A percentile compares a stretch with the other conserved stretches of the same genome.
Evolutionary conservation across 257 asterid genomes (phyloP).

Genomic region (Ballota nigra): DNA sequence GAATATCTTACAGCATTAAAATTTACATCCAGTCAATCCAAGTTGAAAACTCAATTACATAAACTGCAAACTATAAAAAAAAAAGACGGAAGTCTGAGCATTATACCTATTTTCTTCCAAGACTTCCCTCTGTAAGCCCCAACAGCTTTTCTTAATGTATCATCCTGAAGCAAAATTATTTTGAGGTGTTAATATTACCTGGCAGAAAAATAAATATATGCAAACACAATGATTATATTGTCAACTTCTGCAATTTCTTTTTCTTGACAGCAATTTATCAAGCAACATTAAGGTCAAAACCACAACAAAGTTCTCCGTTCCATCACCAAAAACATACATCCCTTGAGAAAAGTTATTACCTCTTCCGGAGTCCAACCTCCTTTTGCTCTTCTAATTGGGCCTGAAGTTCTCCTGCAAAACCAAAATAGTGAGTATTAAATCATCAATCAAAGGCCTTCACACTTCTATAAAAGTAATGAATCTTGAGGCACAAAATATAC

Average conservation of each 20-base stretch:
- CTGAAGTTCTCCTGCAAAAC: conserved; percentile 78
- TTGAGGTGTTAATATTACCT: background rate
- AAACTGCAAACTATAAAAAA: conserved; percentile 11
- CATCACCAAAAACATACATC: conserved; percentile 16
- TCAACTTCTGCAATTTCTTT: background rate
- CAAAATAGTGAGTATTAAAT: conserved; percentile 17
- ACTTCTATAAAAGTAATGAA: background rate
- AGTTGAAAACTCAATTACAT: background rate
- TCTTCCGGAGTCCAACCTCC: conserved; percentile 99
- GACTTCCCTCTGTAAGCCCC: conserved; percentile 76
- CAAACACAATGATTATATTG: background rate
- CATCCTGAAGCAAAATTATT: conserved; percentile 55
- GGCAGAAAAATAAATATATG: background rate
- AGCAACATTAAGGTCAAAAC: conserved; percentile 12
- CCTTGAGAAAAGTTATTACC: conserved; percentile 42
- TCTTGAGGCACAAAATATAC: background rate
- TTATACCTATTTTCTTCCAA: conserved; percentile 98
- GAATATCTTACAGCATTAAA: conserved; percentile 15
- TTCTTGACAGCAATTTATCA: conserved; percentile 6
- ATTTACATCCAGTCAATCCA: conserved; percentile 15
- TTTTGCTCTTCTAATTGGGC: conserved; percentile 98
- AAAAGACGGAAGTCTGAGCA: conserved; percentile 13
- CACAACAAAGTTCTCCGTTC: background rate
- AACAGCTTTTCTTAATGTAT: conserved; percentile 79
- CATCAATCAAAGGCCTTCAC: conserved; percentile 7